Percentiles rank a stretch among this genome's conserved stretches.
Conservation (phyloP, 2,329 filamentous ascomycete genomes). For the Aureobasidium melanogenum region DNA sequence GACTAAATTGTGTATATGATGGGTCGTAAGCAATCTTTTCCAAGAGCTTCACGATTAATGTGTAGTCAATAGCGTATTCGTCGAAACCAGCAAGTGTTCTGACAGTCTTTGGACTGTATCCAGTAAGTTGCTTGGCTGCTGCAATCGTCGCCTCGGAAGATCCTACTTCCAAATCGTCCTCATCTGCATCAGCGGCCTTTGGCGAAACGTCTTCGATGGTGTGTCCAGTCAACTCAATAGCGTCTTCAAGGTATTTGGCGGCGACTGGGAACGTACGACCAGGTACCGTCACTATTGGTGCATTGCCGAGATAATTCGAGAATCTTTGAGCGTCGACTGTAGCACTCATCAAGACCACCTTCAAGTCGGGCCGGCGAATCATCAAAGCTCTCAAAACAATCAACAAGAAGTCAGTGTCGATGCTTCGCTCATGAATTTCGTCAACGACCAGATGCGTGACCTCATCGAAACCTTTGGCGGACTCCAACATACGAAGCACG, state of each 20-base stretch:
- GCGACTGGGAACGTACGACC: slow-evolving; percentile 89
- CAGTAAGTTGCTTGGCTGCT: slow-evolving; percentile 54
- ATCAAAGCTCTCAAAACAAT: slow-evolving; percentile 84
- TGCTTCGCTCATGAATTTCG: slow-evolving; percentile 91
- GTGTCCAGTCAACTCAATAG: slow-evolving; percentile 78
- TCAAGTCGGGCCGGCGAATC: slow-evolving; percentile 67
- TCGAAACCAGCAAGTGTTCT: slow-evolving; percentile 70
- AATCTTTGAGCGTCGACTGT: slow-evolving; percentile 91
- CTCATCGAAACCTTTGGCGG: slow-evolving; percentile 74
- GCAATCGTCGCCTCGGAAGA: slow-evolving; percentile 36
- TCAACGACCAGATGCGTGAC: slow-evolving; percentile 94
- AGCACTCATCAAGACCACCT: slow-evolving; percentile 93
- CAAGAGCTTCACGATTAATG: slow-evolving; percentile 73
- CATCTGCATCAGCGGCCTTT: slow-evolving; percentile 36
- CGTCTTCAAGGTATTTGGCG: slow-evolving; percentile 84
- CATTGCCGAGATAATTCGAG: slow-evolving; percentile 75
- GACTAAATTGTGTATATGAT: slow-evolving; percentile 63
- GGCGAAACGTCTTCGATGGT: slow-evolving; percentile 46
- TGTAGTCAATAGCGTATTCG: slow-evolving; percentile 86
- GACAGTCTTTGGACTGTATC: slow-evolving; percentile 68
- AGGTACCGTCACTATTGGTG: slow-evolving; percentile 82
- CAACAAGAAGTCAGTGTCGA: slow-evolving; percentile 92
- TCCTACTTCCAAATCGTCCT: slow-evolving; percentile 32
- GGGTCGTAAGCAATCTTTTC: slow-evolving; percentile 63
- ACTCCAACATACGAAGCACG: slow-evolving; percentile 95